Base-by-base conservation (phyloP, 108 stramenopile genomes). In the Nitzschia sp. region DNA sequence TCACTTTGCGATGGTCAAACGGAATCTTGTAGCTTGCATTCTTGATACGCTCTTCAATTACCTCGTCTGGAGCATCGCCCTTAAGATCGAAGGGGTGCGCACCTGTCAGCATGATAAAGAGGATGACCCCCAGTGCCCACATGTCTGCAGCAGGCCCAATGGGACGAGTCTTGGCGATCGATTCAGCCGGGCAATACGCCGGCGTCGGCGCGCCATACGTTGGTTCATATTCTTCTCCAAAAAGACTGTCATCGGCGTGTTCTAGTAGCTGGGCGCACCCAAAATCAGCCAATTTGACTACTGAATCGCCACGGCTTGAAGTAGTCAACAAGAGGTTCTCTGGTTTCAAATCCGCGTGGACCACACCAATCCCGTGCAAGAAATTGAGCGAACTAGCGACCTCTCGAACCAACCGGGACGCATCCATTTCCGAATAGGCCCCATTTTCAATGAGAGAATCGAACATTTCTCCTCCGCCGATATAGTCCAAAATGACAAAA, bases 61-160 rank as follows among this genome's bases (percentile, higher is more conserved):
- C 86, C 17, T 87, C 86, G 54, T 92, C 89, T 2, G 86, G 83
- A 18, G 87, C 77, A 30, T 65, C 76, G 24, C 93, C 95, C n/a
- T 68, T 59, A 30, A 91, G 64, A 77, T 96, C 95, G 59, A 91
- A 96, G 0, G 95, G 95, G 68, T 96, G 95, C 9, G 89, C 71
- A 33, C 93, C 95, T 13, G 89, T 88, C n/a, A 96, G 78, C 93
- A 96, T 91, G 62, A 96, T 94, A 59, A 94, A 96, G 15, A 96
- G 70, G 68, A 96, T 93, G 11, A 96, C 84, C 5, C 95, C 95
- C 23, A 96, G 71, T 1, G 84, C 84, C 92, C 92, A 93, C 87
- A 93, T 89, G 63, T 91, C 89, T 59, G 68, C 67, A 0, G 81
- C 28, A 21, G 81, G 69, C 42, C 68, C 53, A 9, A 71, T 74